Evolutionary conservation across 768 basidiomycete species (phyloP), one percentile per base, ranked within the genome.

Genomic region (Boletus rex-veris): DNA sequence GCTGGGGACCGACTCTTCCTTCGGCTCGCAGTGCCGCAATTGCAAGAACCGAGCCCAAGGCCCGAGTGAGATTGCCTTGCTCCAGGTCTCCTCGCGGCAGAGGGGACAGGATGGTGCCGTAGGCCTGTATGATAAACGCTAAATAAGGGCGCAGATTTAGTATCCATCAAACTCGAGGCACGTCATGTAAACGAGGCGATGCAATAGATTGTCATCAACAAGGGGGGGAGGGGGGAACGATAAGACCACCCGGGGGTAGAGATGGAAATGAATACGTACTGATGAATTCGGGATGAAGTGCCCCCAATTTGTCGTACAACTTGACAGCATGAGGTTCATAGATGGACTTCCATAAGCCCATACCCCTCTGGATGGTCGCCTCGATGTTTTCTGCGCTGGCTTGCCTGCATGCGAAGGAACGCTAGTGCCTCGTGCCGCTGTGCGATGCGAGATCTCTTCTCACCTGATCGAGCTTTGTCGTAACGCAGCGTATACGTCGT

Each of bases 211-310:
- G 60, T 59, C 64, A 71, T 57, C 64, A 60, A 48, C 33, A 42
- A 45, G 54, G 47, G 53, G 45, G 37, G 14, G 48, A 35, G 47
- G 21, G 21, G 21, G 21, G 4, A 4, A 66, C 10, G 67, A 72
- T 71, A 70, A 70, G 66, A 48, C 65, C 66, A 72, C 64, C 26
- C 26, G 26, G 69, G 68, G 69, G 70, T 63, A 63, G 53, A 43
- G 64, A 54, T 52, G 52, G 56, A 55, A 65, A 62, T 60, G 60
- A 62, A 28, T 64, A 83, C 90, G 76, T 72, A 92, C 90, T 78
- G 71, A 93, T 92, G 76, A 96, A 90, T 78, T 96, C 93, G 56
- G 93, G 93, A 72, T 96, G 93, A 75, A 92, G 90, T 52, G 82
- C 80, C 67, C 80, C 85, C 58, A 96, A 79, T 76, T 93, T 96